These are phyloP conservation scores for Arthrocladium fulminans DNA, from an alignment of 2,329 filamentous ascomycete species.

Conservation along the genomic window DNA sequence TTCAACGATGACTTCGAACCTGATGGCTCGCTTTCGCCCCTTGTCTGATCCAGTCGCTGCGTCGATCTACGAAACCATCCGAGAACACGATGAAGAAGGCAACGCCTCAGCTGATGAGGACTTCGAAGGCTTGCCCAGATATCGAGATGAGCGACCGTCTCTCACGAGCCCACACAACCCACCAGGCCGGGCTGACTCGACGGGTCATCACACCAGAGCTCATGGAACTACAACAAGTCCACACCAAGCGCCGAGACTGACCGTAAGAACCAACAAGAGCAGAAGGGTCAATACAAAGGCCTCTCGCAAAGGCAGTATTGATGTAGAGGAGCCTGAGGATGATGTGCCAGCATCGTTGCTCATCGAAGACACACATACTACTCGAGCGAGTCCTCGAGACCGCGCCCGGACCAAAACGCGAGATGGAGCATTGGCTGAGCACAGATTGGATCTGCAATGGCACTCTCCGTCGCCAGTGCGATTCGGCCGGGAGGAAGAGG, in stretches of 20 bases:
- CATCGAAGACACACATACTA: constrained; percentile 43
- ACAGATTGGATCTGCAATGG: not conserved
- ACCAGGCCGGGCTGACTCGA: not conserved
- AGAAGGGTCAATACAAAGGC: constrained; percentile 7
- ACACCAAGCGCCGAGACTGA: not conserved
- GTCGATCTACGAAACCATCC: constrained; percentile 41
- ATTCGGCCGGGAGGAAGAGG: not conserved
- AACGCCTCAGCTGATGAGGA: constrained; percentile 39
- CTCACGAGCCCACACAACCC: not conserved
- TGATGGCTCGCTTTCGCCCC: constrained; percentile 32
- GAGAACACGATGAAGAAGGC: constrained; percentile 37
- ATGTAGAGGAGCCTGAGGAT: constrained; percentile 48
- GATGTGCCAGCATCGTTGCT: constrained; percentile 57
- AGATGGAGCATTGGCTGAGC: constrained; percentile 2
- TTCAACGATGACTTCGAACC: constrained; percentile 35
- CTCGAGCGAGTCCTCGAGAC: constrained; percentile 7
- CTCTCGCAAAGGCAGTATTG: constrained; percentile 18
- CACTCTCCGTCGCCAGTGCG: not conserved
- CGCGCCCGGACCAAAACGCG: constrained; percentile 1
- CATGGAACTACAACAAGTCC: not conserved
- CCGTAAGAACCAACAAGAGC: constrained; percentile 13
- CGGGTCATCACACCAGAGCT: not conserved
- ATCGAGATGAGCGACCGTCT: not conserved
- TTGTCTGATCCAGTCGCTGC: constrained; percentile 33
- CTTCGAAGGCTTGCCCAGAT: constrained; percentile 35